Percentiles rank a stretch among this genome's conserved stretches.
These are phyloP conservation scores for Phytophthora macrochlamydospora DNA, from an alignment of 352 stramenopile genomes.

Conservation along the genomic window DNA sequence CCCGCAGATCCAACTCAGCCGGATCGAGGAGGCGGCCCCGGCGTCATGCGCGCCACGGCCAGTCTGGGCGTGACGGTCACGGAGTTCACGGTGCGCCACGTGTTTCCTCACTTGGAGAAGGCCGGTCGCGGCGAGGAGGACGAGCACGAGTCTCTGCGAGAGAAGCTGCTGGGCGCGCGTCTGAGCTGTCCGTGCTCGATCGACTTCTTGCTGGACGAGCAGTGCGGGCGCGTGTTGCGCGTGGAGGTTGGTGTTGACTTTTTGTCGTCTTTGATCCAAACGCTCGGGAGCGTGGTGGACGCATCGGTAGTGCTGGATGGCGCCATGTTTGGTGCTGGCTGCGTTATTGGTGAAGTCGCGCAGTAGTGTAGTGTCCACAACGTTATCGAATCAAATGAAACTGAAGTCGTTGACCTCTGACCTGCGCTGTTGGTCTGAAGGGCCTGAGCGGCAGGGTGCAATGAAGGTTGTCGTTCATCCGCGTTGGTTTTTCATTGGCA, in stretches of 20 bases:
- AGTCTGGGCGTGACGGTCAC: slow-evolving; percentile 10
- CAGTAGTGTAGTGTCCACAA: too few relatives aligned
- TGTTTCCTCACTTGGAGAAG: slow-evolving; percentile 3
- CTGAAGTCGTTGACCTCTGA: too few relatives aligned
- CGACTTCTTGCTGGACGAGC: slow-evolving; percentile 7
- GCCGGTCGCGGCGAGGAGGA: not conserved
- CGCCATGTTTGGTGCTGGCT: not conserved
- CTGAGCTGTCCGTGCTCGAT: slow-evolving; percentile 2
- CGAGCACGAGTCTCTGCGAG: not conserved
- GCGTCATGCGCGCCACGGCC: slow-evolving; percentile 4
- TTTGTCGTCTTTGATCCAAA: not conserved
- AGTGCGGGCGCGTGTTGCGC: slow-evolving; percentile 5
- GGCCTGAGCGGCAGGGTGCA: too few relatives aligned
- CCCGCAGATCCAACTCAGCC: slow-evolving; percentile 4
- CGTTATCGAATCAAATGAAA: too few relatives aligned
- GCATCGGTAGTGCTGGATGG: not conserved
- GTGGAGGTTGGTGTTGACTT: slow-evolving; percentile 5
- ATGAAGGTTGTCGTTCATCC: too few relatives aligned
- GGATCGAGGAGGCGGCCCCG: not conserved
- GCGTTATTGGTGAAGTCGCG: not conserved
- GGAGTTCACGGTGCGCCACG: slow-evolving; percentile 7
- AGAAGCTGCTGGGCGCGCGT: slow-evolving; percentile 1
- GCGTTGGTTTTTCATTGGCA: too few relatives aligned
- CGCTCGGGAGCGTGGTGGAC: not conserved
- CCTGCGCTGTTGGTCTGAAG: too few relatives aligned